phyloP scores from a whole-genome alignment of 2,329 filamentous ascomycete species.

The Fusarium citri region DNA sequence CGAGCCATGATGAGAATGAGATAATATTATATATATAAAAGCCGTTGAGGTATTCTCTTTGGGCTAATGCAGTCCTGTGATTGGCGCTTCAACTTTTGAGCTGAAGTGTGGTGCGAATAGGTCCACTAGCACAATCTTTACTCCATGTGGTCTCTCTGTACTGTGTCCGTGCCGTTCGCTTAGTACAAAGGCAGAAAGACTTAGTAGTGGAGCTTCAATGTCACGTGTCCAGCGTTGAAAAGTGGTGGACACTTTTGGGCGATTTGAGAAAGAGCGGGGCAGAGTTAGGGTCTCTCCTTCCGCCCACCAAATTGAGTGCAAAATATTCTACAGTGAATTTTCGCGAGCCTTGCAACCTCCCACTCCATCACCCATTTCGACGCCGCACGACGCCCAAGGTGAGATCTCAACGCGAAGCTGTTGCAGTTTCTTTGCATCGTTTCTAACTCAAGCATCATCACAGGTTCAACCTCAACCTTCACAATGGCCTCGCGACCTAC shows the following conservation, averaged over 20 bases:
- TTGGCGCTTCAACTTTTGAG: neutral
- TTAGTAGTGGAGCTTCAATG: neutral
- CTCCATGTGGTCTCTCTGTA: neutral
- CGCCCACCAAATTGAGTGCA: constrained; percentile 52
- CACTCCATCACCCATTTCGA: constrained; percentile 54
- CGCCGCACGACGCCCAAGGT: constrained; percentile 58
- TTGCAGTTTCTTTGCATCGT: constrained; percentile 13
- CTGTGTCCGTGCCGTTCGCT: neutral
- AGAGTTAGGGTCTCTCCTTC: constrained; percentile 54
- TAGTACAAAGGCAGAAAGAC: neutral
- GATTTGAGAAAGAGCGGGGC: constrained; percentile 33
- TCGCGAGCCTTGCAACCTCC: constrained; percentile 49
- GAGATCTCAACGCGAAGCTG: constrained; percentile 40
- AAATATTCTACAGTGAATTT: constrained; percentile 55
- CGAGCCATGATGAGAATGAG: constrained; percentile 35
- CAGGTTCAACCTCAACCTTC: constrained; percentile 56
- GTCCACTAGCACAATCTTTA: neutral
- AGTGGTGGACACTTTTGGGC: neutral
- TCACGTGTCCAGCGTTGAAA: neutral
- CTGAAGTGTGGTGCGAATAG: neutral
- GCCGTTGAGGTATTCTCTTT: neutral
- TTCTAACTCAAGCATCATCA: constrained; percentile 35
- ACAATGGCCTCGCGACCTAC: constrained; percentile 96
- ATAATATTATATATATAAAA: constrained; percentile 19
- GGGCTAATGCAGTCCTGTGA: neutral